These are phyloP conservation scores for Xenosphaeropsis pyriputrescens DNA, from an alignment of 2,329 filamentous ascomycete genomes.

Conservation along the genomic window DNA sequence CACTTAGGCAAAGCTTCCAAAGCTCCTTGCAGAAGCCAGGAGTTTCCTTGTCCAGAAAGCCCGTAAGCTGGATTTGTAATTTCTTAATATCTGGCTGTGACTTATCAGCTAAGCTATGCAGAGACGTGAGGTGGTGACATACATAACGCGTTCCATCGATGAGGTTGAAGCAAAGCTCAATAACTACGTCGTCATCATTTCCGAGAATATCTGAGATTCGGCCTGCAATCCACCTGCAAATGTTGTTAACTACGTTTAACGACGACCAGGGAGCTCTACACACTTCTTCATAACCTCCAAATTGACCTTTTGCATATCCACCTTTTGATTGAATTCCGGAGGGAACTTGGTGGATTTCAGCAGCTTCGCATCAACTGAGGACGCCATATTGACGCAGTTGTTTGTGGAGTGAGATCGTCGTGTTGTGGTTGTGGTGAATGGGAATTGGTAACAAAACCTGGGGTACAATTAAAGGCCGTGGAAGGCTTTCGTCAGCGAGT, in stretches of 20 bases:
- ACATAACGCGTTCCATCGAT: conserved; percentile 67
- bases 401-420: not conserved
- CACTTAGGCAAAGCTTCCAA: conserved; percentile 84
- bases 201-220: conserved; percentile 78
- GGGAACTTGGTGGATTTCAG: conserved; percentile 89
- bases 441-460: too few species aligned
- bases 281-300: conserved; percentile 96
- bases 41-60: conserved; percentile 89
- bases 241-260: conserved; percentile 6
- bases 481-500: conserved; percentile 9
- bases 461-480: too few species aligned
- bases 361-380: conserved; percentile 77
- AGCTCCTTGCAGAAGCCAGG: conserved; percentile 82
- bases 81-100: conserved; percentile 84
- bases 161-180: conserved; percentile 62
- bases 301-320: conserved; percentile 96
- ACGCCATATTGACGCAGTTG: conserved; percentile 44
- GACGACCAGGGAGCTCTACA: conserved; percentile 19
- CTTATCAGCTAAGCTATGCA: conserved; percentile 1
- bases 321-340: conserved; percentile 83
- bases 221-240: conserved; percentile 74
- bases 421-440: not conserved
- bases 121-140: conserved; percentile 21
- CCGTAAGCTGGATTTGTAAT: conserved; percentile 85
- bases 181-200: conserved; percentile 92